These are phyloP conservation scores for Leishmania major DNA, from an alignment of 208 protist genomes.

Conservation along the genomic window DNA sequence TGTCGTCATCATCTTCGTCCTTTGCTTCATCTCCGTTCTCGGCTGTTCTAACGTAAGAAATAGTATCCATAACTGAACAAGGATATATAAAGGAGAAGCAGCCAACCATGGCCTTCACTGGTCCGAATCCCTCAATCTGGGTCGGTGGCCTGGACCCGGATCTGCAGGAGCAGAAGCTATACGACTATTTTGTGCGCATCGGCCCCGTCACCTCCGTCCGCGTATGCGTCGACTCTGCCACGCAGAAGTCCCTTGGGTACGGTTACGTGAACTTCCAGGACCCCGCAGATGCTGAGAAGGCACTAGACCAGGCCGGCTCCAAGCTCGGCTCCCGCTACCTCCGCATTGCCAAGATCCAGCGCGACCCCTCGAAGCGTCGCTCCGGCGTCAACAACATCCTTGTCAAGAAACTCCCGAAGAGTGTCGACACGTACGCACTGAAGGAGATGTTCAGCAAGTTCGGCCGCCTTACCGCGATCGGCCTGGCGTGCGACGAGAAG, in stretches of 20 bases:
- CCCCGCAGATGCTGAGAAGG: conserved; percentile 97
- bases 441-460: conserved; percentile 94
- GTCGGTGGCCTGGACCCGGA: conserved; percentile 97
- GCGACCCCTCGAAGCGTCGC: conserved; percentile 98
- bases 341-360: conserved; percentile 99
- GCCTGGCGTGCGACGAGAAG: conserved; percentile 90
- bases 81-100: not conserved
- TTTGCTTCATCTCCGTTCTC: conserved; percentile 2
- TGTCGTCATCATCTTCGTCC: not conserved
- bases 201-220: conserved; percentile 97
- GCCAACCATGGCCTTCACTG: conserved; percentile 57
- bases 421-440: conserved; percentile 96
- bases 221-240: conserved; percentile 97
- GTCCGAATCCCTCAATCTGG: conserved; percentile 96
- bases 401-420: conserved; percentile 97
- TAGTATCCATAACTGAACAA: not conserved
- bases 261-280: conserved; percentile 99
- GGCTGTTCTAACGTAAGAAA: not conserved
- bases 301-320: conserved; percentile 97
- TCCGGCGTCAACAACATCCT: conserved; percentile 98
- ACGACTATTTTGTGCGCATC: conserved; percentile 98
- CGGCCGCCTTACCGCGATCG: conserved; percentile 93
- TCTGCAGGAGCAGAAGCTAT: conserved; percentile 96
- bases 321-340: conserved; percentile 93
- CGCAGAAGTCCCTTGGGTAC: conserved; percentile 98